phyloP scores from a whole-genome alignment of 2,329 filamentous ascomycete species.

The Talaromyces funiculosus region DNA sequence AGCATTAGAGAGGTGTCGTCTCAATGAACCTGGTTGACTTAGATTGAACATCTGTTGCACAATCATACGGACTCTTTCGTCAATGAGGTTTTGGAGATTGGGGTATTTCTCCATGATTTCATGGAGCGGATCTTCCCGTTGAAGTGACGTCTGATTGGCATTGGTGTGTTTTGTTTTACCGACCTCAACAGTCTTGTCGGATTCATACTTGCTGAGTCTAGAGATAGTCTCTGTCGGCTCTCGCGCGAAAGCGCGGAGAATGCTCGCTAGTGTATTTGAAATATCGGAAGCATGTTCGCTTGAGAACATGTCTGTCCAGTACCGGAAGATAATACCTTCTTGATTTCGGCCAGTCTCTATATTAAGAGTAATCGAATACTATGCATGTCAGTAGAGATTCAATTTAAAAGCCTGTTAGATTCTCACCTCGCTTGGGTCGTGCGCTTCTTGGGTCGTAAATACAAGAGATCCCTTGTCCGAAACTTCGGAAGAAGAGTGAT shows the following conservation, averaged over 20 bases:
- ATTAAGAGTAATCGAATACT: constrained; percentile 36
- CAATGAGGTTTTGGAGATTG: constrained; percentile 28
- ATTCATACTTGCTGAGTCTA: constrained; percentile 10
- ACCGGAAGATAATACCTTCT: constrained; percentile 35
- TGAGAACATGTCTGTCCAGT: constrained; percentile 36
- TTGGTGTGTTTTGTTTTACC: neutral
- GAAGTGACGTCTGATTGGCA: neutral
- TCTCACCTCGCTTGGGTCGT: constrained; percentile 37
- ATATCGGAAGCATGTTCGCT: constrained; percentile 29
- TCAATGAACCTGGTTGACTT: constrained; percentile 14
- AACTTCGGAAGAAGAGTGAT: constrained; percentile 23
- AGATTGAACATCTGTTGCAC: constrained; percentile 29
- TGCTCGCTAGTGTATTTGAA: constrained; percentile 26
- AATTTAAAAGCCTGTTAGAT: neutral
- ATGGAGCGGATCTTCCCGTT: neutral
- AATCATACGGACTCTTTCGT: constrained; percentile 30
- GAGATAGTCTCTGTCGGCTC: constrained; percentile 22
- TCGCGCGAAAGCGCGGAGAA: constrained; percentile 30
- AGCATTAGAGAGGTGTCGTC: constrained; percentile 7
- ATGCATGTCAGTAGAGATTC: neutral
- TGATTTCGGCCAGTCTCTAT: constrained; percentile 32
- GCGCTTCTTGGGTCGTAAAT: constrained; percentile 27
- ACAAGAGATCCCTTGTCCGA: constrained; percentile 23
- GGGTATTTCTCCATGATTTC: constrained; percentile 17
- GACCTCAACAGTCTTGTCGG: neutral